Evolutionary conservation across 805 yeast species (phyloP).

Genomic region (Tetrapisispora fleetii): DNA sequence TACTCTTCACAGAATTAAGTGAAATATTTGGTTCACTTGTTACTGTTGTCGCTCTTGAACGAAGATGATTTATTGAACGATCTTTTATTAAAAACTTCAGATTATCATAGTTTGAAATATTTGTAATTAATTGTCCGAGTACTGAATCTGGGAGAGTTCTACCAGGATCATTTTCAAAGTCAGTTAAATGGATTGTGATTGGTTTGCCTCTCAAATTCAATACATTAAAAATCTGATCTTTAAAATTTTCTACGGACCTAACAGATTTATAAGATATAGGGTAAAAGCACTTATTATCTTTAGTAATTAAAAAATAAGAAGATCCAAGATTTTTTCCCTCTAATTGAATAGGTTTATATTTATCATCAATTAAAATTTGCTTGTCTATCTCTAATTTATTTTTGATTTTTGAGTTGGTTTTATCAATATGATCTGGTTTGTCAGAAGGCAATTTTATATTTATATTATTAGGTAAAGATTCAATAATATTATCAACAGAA

Average conservation of each 20-base stretch:
- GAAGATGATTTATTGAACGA: conserved; percentile 11
- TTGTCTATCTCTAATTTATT: no score
- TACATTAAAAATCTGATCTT: conserved; percentile 31
- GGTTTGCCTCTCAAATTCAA: conserved; percentile 24
- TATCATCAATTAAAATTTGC: background rate
- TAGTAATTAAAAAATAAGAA: conserved; percentile 44
- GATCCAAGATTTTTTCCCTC: conserved; percentile 8
- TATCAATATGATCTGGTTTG: background rate
- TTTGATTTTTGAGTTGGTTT: background rate
- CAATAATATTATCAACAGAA: background rate
- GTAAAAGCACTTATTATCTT: conserved; percentile 48
- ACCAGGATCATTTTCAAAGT: conserved; percentile 53
- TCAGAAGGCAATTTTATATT: background rate
- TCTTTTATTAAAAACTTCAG: conserved; percentile 24
- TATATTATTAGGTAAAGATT: background rate
- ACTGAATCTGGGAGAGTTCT: conserved; percentile 43
- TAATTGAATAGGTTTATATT: background rate
- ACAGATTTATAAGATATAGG: conserved; percentile 36
- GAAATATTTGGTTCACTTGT: conserved; percentile 10
- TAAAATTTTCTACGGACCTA: conserved; percentile 30
- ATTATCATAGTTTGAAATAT: conserved; percentile 28
- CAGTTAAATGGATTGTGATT: conserved; percentile 50
- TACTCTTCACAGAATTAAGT: conserved; percentile 17
- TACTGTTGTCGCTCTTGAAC: conserved; percentile 13
- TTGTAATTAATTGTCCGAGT: conserved; percentile 30